A percentile compares a stretch with the other conserved stretches of the same genome.
Conservation (phyloP, 768 basidiomycete genomes). For the Sarcomyxa edulis region DNA sequence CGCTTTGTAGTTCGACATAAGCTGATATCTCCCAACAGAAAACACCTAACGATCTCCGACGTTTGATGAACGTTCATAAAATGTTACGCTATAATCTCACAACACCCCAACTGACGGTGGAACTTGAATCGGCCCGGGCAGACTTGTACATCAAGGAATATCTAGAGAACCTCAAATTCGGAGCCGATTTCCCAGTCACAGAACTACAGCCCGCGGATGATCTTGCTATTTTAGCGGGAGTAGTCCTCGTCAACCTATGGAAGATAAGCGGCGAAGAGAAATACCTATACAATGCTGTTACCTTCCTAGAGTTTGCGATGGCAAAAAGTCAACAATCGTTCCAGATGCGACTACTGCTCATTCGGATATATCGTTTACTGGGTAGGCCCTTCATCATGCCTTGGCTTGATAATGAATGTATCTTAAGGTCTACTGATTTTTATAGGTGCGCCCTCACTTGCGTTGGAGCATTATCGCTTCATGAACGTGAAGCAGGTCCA, state of each 20-base stretch:
- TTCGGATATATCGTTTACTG: constrained; percentile 78
- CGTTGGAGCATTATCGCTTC: constrained; percentile 73
- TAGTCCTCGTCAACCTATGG: constrained; percentile 64
- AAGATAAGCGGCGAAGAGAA: constrained; percentile 44
- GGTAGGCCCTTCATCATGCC: constrained; percentile 36
- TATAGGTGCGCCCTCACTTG: constrained; percentile 65
- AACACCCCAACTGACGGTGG: constrained; percentile 43
- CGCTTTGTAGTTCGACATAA: too few relatives aligned
- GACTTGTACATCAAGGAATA: constrained; percentile 55
- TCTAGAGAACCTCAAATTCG: constrained; percentile 60
- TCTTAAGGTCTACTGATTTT: constrained; percentile 4
- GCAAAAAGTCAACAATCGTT: constrained; percentile 75
- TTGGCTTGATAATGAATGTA: background rate
- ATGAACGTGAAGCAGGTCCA: constrained; percentile 84
- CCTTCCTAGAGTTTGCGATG: constrained; percentile 68
- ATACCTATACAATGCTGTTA: constrained; percentile 58
- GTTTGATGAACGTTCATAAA: constrained; percentile 72
- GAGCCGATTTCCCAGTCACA: constrained; percentile 57
- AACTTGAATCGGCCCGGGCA: constrained; percentile 50
- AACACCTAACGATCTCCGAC: constrained; percentile 49
- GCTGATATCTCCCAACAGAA: constrained; percentile 27
- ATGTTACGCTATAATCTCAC: constrained; percentile 58
- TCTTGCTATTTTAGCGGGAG: constrained; percentile 69
- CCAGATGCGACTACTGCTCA: constrained; percentile 67
- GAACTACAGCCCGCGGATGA: constrained; percentile 90